Base-by-base conservation (phyloP, 805 yeast genomes). In the Nakazawaea populi region DNA sequence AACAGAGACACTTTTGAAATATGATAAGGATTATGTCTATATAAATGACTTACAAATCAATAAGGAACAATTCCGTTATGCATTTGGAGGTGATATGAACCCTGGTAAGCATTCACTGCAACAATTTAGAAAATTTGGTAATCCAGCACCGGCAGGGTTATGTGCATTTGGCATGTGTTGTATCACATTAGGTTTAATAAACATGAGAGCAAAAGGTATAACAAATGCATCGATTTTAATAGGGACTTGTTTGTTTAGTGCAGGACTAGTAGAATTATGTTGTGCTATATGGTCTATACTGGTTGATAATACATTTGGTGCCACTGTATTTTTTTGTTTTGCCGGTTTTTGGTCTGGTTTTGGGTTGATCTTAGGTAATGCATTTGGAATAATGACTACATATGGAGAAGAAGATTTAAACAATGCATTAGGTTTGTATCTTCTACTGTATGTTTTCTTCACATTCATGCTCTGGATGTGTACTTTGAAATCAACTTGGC, bases 201-300 rank as follows among this genome's bases (percentile, higher is more conserved):
- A 72, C 43, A 64, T 74, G 58, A 75, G 72, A 11, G 82, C 79
- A 5, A 66, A 70, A 56, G 73, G 73, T 18, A 74, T 78, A 32
- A 54, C 60, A 4, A 87, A 87, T 69, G 74, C 83, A 31, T 75
- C 82, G 0, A 58, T 83, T 31, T 73, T 84, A 54, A 60, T 85
- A 30, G 89, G 90, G 8, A 82, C 88, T 9, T 86, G 90, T 65
- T 75, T 85, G 64, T 82, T 82, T 56, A 73, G 76, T 44, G 75
- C 80, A 14, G 83, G 84, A 7, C 54, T 72, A 3, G 74, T 72
- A 32, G 77, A 77, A 60, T 58, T 75, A 3, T 64, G 76, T 41
- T 75, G 75, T 41, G 84, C 83, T 3, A 56, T 76, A 6, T 72
- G 80, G 71, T 78, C 79, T 56, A 60, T 78, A 43, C 54, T 71